phyloP scores from a whole-genome alignment of 106 monocot genomes.

The Posidonia australis region DNA sequence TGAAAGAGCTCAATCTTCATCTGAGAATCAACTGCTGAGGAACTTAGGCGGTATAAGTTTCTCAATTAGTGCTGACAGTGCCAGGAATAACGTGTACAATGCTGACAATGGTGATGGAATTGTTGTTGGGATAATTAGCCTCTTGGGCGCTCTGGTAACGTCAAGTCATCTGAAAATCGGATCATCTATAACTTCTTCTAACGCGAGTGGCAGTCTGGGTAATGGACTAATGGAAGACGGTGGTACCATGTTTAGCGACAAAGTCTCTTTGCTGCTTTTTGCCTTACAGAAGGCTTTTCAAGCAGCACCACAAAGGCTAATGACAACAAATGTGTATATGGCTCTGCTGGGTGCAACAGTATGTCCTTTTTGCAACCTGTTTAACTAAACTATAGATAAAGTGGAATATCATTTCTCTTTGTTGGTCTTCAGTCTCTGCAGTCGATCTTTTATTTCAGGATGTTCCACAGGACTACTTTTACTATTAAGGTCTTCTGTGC shows the following conservation, averaged over 20 bases:
- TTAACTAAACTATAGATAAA: background rate
- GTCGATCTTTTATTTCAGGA: background rate
- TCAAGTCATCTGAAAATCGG: conserved; percentile 66
- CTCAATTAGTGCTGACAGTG: conserved; percentile 71
- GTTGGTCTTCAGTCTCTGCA: background rate
- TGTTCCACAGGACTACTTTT: background rate
- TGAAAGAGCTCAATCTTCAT: conserved; percentile 35
- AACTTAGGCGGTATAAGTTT: conserved; percentile 69
- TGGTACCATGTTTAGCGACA: conserved; percentile 67
- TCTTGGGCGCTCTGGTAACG: conserved; percentile 71
- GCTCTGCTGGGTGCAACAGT: conserved; percentile 78
- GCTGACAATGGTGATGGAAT: conserved; percentile 86
- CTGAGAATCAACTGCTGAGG: conserved; percentile 47
- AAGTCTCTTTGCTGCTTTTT: conserved; percentile 75
- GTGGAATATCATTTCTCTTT: background rate
- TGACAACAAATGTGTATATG: conserved; percentile 85
- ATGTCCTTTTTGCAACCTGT: conserved; percentile 10
- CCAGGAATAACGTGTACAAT: conserved; percentile 76
- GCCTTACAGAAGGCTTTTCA: conserved; percentile 84
- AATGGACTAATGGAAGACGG: conserved; percentile 49
- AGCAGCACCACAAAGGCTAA: conserved; percentile 61
- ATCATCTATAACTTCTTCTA: conserved; percentile 27
- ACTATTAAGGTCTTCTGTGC: background rate
- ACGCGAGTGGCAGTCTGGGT: conserved; percentile 20
- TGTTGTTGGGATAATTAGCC: conserved; percentile 78